Conservation (phyloP, 2,329 filamentous ascomycete genomes). For the Fusarium bactridioides region DNA sequence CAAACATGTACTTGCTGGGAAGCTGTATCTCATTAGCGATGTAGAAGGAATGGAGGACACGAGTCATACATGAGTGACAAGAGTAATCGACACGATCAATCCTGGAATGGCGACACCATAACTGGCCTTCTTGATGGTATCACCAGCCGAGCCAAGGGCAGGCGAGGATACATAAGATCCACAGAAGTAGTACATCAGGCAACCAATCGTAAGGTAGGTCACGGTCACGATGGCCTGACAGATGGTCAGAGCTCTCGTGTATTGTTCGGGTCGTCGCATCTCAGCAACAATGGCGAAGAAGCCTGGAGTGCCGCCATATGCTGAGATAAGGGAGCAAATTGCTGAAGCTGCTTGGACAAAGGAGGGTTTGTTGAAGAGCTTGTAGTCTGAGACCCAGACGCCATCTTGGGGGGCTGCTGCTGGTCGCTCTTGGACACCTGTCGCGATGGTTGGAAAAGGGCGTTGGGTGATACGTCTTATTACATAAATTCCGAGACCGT, state of each 20-base stretch:
- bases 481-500: not conserved
- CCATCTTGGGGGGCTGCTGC: slow-evolving; percentile 20
- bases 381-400: slow-evolving; percentile 43
- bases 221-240: slow-evolving; percentile 42
- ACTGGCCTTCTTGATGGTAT: slow-evolving; percentile 51
- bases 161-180: slow-evolving; percentile 57
- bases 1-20: slow-evolving; percentile 22
- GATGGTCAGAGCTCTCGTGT: slow-evolving; percentile 37
- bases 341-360: slow-evolving; percentile 45
- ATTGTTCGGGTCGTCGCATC: slow-evolving; percentile 44
- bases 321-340: slow-evolving; percentile 47
- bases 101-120: slow-evolving; percentile 50
- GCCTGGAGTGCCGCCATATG: slow-evolving; percentile 47
- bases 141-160: slow-evolving; percentile 55
- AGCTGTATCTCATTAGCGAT: not conserved
- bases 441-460: slow-evolving; percentile 16
- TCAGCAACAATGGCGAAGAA: slow-evolving; percentile 47
- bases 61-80: slow-evolving; percentile 35
- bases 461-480: not conserved
- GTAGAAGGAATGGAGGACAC: rapidly evolving
- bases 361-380: slow-evolving; percentile 42
- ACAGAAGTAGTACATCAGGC: slow-evolving; percentile 56
- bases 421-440: slow-evolving; percentile 29
- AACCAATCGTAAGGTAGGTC: slow-evolving; percentile 46
- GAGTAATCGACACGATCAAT: slow-evolving; percentile 37